Conservation (phyloP, 2,329 filamentous ascomycete species). For the Apiospora arundinis region DNA sequence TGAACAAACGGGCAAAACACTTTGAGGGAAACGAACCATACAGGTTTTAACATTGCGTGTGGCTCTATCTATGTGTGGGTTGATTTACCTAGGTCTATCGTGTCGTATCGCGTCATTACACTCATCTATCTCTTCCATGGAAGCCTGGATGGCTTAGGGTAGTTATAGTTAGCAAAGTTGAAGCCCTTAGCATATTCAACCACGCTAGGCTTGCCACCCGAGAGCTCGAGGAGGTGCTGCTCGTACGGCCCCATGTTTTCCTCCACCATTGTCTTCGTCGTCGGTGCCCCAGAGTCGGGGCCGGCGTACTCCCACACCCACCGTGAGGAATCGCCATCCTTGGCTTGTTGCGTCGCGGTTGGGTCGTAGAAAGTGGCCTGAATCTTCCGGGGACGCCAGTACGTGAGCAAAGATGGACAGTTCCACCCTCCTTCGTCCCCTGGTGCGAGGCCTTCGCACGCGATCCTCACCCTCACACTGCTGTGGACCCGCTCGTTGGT, state of each 20-base stretch:
- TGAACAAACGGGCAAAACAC: background rate
- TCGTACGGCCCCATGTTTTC: conserved; percentile 62
- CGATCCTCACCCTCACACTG: conserved; percentile 59
- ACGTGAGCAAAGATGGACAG: conserved; percentile 49
- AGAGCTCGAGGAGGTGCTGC: conserved; percentile 52
- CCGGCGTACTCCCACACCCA: conserved; percentile 64
- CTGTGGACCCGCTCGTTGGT: conserved; percentile 64
- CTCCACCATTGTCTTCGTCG: conserved; percentile 53
- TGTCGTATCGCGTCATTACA: background rate
- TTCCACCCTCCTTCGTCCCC: conserved; percentile 56
- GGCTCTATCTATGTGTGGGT: background rate
- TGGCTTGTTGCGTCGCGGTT: conserved; percentile 33
- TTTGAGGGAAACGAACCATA: background rate
- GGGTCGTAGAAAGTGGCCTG: conserved; percentile 26
- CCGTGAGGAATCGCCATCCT: conserved; percentile 37
- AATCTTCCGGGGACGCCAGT: conserved; percentile 51
- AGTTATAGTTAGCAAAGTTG: conserved; percentile 24
- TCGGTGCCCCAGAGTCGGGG: conserved; percentile 47
- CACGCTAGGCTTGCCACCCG: conserved; percentile 51
- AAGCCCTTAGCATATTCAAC: conserved; percentile 47
- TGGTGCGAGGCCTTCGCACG: conserved; percentile 55
- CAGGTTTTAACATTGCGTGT: background rate
- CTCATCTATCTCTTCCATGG: background rate
- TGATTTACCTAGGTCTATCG: background rate
- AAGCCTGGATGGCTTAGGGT: background rate